phyloP scores from a whole-genome alignment of 2,329 filamentous ascomycete genomes.

The Pseudonectria foliicola region DNA sequence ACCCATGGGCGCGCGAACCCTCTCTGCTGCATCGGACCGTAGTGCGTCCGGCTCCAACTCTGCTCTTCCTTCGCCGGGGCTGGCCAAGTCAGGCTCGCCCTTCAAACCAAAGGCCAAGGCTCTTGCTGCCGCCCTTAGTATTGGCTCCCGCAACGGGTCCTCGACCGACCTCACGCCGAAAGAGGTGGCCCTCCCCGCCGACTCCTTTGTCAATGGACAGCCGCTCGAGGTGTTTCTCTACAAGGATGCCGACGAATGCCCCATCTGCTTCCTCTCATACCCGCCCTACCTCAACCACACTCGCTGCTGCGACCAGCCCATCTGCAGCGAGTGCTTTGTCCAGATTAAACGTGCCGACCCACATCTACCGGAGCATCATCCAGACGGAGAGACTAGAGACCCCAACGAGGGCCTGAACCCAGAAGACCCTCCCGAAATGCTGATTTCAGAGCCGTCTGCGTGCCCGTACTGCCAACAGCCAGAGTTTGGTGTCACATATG shows the following conservation, averaged over 20 bases:
- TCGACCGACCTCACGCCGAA: constrained; percentile 66
- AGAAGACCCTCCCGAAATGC: constrained; percentile 51
- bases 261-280: constrained; percentile 94
- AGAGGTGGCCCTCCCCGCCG: constrained; percentile 71
- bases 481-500: constrained; percentile 95
- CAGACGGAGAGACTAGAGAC: constrained; percentile 34
- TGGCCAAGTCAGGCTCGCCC: constrained; percentile 40
- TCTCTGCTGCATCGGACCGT: constrained; percentile 70
- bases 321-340: constrained; percentile 98
- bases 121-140: constrained; percentile 70
- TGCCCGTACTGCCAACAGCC: constrained; percentile 94
- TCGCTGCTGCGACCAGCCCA: constrained; percentile 88
- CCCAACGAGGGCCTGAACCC: constrained; percentile 32
- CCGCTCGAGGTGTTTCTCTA: constrained; percentile 89
- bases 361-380: constrained; percentile 74
- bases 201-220: constrained; percentile 90
- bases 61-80: constrained; percentile 40
- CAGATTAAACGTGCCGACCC: constrained; percentile 95
- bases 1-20: constrained; percentile 68
- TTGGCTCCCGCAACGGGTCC: constrained; percentile 65
- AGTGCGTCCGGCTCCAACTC: constrained; percentile 56
- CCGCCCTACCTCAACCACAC: constrained; percentile 92
- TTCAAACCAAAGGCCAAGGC: constrained; percentile 86
- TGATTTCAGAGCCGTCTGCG: constrained; percentile 84
- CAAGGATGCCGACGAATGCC: constrained; percentile 83